These are phyloP conservation scores for Heracleum sosnowskyi DNA, from an alignment of 129 eudicot species.

Conservation along the genomic window DNA sequence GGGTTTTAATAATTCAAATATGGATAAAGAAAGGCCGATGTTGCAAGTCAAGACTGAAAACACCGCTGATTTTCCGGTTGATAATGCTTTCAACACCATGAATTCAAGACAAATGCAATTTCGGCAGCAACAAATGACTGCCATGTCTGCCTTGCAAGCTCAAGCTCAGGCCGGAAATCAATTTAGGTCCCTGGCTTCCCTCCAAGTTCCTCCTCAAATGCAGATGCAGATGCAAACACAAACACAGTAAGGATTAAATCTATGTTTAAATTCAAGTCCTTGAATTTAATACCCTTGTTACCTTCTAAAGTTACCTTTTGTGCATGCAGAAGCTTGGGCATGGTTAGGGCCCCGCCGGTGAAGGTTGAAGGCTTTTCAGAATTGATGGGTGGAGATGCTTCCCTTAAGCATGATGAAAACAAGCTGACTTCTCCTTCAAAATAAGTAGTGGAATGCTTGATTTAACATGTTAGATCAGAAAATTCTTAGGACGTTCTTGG, in stretches of 20 bases:
- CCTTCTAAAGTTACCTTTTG: constrained; percentile 4
- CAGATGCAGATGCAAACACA: constrained; percentile 79
- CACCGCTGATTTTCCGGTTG: constrained; percentile 69
- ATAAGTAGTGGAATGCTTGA: neutral
- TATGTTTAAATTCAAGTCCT: neutral
- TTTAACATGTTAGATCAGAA: neutral
- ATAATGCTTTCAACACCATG: constrained; percentile 48
- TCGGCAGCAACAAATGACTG: constrained; percentile 73
- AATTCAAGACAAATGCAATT: constrained; percentile 51
- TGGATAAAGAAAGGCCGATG: constrained; percentile 70
- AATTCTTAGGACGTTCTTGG: neutral
- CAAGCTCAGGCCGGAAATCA: constrained; percentile 46
- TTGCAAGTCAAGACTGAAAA: constrained; percentile 86
- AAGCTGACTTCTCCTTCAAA: constrained; percentile 69
- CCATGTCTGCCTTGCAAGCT: constrained; percentile 56
- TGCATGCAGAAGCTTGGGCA: constrained; percentile 70
- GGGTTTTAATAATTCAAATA: constrained; percentile 24
- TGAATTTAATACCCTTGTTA: neutral
- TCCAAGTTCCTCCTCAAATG: constrained; percentile 81
- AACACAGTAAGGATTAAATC: constrained; percentile 53
- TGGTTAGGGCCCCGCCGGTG: constrained; percentile 92
- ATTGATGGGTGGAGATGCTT: constrained; percentile 96
- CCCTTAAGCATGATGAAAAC: constrained; percentile 80
- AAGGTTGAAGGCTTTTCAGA: constrained; percentile 97
- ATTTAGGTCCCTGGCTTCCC: constrained; percentile 70